phyloP scores from a whole-genome alignment of 345 rosid species.

The Aquilaria malaccensis region DNA sequence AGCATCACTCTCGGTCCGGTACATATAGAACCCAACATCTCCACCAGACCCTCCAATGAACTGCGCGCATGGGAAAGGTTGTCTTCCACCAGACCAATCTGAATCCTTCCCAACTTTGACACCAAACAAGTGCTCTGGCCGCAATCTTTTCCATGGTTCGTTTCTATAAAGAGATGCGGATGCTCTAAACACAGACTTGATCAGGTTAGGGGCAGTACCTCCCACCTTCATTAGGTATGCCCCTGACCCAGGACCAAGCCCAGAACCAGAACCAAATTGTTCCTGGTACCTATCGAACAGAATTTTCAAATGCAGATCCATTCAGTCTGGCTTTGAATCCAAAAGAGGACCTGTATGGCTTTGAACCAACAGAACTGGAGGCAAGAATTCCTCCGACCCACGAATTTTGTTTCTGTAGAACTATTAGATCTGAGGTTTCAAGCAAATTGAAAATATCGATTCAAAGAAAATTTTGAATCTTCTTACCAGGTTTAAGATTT shows the following conservation, averaged over 20 bases:
- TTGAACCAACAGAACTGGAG: slow-evolving; percentile 13
- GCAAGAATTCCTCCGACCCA: neutral
- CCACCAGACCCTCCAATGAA: slow-evolving; percentile 74
- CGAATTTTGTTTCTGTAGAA: neutral
- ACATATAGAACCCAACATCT: slow-evolving; percentile 52
- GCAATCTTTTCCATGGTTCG: slow-evolving; percentile 67
- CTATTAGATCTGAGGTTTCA: neutral
- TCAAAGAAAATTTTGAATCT: slow-evolving; percentile 1
- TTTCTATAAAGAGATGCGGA: slow-evolving; percentile 63
- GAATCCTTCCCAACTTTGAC: slow-evolving; percentile 58
- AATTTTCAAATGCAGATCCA: slow-evolving; percentile 71
- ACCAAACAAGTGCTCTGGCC: slow-evolving; percentile 51
- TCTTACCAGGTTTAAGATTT: slow-evolving; percentile 3
- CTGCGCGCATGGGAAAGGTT: slow-evolving; percentile 55
- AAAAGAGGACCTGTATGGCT: neutral
- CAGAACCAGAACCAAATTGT: slow-evolving; percentile 73
- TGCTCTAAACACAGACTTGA: slow-evolving; percentile 42
- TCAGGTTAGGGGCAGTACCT: slow-evolving; percentile 44
- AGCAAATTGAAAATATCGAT: neutral
- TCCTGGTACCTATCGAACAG: slow-evolving; percentile 56
- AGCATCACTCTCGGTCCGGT: slow-evolving; percentile 41
- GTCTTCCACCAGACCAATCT: slow-evolving; percentile 61
- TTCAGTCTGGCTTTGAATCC: slow-evolving; percentile 4
- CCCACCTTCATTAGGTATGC: slow-evolving; percentile 50
- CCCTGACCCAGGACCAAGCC: slow-evolving; percentile 73